Percentiles rank a stretch among this genome's conserved stretches.
These are phyloP conservation scores for Leccinellum albellum DNA, from an alignment of 768 basidiomycete species.

Conservation along the genomic window DNA sequence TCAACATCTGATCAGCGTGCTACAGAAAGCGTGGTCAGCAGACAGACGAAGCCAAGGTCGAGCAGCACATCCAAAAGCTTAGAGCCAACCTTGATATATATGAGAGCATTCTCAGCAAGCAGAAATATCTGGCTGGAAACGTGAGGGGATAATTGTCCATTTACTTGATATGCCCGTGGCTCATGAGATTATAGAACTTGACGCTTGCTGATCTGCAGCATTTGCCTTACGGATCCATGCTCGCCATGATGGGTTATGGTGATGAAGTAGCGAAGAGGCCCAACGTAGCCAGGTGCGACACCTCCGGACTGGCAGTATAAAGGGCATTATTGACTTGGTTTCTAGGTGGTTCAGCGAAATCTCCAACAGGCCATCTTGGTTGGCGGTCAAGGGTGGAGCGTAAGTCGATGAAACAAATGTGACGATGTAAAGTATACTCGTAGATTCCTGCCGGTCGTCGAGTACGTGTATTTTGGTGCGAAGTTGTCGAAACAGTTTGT, in stretches of 20 bases:
- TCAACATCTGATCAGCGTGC: background rate
- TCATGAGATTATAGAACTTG: slow-evolving; percentile 31
- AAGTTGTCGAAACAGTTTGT: too few species aligned
- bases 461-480: too few species aligned
- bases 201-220: slow-evolving; percentile 60
- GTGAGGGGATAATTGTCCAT: slow-evolving; percentile 29
- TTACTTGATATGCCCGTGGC: background rate
- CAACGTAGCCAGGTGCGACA: slow-evolving; percentile 41
- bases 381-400: background rate
- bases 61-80: slow-evolving; percentile 16
- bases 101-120: slow-evolving; percentile 50
- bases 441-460: background rate
- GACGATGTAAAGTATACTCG: background rate
- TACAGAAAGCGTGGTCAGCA: background rate
- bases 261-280: slow-evolving; percentile 34
- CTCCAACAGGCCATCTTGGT: slow-evolving; percentile 15
- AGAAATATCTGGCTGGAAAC: slow-evolving; percentile 55
- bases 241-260: slow-evolving; percentile 24
- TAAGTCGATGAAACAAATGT: background rate
- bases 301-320: too few species aligned
- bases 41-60: slow-evolving; percentile 21
- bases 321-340: slow-evolving; percentile 1
- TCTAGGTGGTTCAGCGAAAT: slow-evolving; percentile 54
- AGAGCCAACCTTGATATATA: slow-evolving; percentile 45
- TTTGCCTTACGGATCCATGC: slow-evolving; percentile 41